These are phyloP conservation scores for Boletellus ananas DNA, from an alignment of 768 basidiomycete genomes.

Conservation along the genomic window DNA sequence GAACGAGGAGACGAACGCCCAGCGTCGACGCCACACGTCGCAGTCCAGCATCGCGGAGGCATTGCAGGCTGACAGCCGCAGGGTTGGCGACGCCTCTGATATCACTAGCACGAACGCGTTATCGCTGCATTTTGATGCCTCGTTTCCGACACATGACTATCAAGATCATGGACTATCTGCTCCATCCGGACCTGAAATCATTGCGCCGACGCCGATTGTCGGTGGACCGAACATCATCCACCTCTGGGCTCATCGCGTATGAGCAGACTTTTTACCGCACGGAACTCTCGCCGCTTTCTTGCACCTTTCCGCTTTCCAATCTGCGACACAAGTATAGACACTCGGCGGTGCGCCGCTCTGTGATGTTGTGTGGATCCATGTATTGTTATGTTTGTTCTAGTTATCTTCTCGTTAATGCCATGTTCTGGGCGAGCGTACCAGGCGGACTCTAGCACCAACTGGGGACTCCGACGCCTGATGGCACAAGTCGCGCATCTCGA, in stretches of 20 bases:
- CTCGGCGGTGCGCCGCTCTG: conserved; percentile 8
- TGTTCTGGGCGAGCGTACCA: too few species aligned
- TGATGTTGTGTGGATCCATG: conserved; percentile 18
- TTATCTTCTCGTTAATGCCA: neutral
- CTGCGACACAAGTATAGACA: conserved; percentile 9
- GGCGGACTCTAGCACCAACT: conserved; percentile 1
- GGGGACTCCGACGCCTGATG: conserved; percentile 12
- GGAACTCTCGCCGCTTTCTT: neutral
- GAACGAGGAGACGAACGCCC: conserved; percentile 15
- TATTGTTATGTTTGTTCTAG: conserved; percentile 25
- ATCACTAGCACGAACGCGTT: conserved; percentile 30
- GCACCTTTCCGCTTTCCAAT: too few species aligned
- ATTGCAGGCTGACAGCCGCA: conserved; percentile 15
- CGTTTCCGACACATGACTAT: conserved; percentile 26
- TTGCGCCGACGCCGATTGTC: conserved; percentile 33
- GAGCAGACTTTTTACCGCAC: conserved; percentile 7
- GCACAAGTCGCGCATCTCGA: conserved; percentile 11
- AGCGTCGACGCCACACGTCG: conserved; percentile 18
- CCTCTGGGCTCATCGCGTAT: conserved; percentile 32
- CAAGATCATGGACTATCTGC: conserved; percentile 12
- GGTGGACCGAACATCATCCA: conserved; percentile 34
- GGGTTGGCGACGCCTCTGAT: conserved; percentile 17
- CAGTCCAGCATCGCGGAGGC: conserved; percentile 21
- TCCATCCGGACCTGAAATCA: conserved; percentile 30
- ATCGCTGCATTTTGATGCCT: conserved; percentile 37